Evolutionary conservation across 1,284 basidiomycete species (phyloP).

Genomic region (Leccinum pachyderme): DNA sequence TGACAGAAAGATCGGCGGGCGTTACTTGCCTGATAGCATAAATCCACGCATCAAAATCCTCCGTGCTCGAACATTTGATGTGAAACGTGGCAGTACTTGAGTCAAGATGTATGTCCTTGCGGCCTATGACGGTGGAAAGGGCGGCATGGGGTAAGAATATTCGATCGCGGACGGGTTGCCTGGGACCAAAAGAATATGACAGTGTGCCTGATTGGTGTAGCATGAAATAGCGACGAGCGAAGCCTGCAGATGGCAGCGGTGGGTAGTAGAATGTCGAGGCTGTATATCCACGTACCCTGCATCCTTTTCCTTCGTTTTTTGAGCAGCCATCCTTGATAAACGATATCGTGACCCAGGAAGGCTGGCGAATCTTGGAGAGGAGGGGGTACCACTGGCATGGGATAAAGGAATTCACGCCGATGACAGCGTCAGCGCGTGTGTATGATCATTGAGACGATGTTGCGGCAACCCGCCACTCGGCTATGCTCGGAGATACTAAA

Average conservation of each 20-base stretch:
- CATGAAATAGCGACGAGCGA: conserved; percentile 77
- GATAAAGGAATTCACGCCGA: conserved; percentile 1
- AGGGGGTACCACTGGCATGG: conserved; percentile 4
- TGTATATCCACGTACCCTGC: conserved; percentile 55
- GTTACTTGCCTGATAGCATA: conserved; percentile 58
- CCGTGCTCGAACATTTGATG: conserved; percentile 65
- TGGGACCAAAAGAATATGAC: conserved; percentile 73
- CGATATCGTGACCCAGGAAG: conserved; percentile 31
- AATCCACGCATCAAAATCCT: conserved; percentile 78
- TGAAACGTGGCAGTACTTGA: conserved; percentile 75
- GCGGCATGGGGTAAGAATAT: conserved; percentile 67
- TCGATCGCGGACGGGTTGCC: conserved; percentile 68
- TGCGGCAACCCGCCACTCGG: conserved; percentile 4
- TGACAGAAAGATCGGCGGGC: neutral
- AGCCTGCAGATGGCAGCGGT: conserved; percentile 48
- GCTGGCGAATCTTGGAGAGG: neutral
- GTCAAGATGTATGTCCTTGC: conserved; percentile 77
- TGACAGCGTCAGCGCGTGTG: conserved; percentile 6
- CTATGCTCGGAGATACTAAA: conserved; percentile 13
- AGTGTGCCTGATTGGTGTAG: conserved; percentile 66
- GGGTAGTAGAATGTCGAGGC: conserved; percentile 1
- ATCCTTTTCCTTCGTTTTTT: conserved; percentile 83
- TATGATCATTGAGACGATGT: neutral
- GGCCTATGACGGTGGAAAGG: conserved; percentile 65
- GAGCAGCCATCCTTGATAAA: conserved; percentile 73